These are phyloP conservation scores for Coniochaeta sp. DNA, from an alignment of 2,329 filamentous ascomycete genomes.

Conservation along the genomic window DNA sequence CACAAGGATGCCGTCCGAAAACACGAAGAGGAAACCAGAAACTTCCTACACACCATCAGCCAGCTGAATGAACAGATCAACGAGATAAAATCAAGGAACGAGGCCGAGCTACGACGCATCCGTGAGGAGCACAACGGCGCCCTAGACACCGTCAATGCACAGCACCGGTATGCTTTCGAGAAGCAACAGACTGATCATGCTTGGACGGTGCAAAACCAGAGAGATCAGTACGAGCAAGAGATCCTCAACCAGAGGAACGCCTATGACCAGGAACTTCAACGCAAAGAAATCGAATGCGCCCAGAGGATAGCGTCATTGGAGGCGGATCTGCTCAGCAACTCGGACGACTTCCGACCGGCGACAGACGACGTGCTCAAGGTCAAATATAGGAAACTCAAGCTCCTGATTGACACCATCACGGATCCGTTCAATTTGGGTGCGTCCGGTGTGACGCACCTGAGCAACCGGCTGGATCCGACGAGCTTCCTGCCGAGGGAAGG, in stretches of 20 bases:
- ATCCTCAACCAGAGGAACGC: background rate
- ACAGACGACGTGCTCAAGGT: slow-evolving; percentile 13
- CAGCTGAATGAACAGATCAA: background rate
- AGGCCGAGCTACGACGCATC: background rate
- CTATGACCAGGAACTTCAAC: background rate
- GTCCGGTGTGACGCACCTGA: slow-evolving; percentile 1
- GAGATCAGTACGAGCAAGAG: background rate
- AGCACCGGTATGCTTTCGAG: background rate
- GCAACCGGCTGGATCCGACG: slow-evolving; percentile 8
- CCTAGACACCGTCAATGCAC: background rate
- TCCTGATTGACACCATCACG: slow-evolving; percentile 11
- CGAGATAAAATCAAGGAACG: background rate
- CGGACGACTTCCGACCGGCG: slow-evolving; percentile 16
- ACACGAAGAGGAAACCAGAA: background rate
- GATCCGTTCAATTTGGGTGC: slow-evolving; percentile 10
- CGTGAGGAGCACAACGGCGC: background rate
- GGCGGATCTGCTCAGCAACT: slow-evolving; percentile 13
- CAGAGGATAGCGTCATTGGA: slow-evolving; percentile 10
- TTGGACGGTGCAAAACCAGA: background rate
- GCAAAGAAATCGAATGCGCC: slow-evolving; percentile 2
- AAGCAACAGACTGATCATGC: background rate
- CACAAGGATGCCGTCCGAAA: background rate
- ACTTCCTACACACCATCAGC: background rate
- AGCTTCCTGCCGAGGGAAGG: slow-evolving; percentile 12
- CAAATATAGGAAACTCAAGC: slow-evolving; percentile 11